These are phyloP conservation scores for Teunomyces lycoperdinae DNA, from an alignment of 805 yeast species.

Conservation along the genomic window DNA sequence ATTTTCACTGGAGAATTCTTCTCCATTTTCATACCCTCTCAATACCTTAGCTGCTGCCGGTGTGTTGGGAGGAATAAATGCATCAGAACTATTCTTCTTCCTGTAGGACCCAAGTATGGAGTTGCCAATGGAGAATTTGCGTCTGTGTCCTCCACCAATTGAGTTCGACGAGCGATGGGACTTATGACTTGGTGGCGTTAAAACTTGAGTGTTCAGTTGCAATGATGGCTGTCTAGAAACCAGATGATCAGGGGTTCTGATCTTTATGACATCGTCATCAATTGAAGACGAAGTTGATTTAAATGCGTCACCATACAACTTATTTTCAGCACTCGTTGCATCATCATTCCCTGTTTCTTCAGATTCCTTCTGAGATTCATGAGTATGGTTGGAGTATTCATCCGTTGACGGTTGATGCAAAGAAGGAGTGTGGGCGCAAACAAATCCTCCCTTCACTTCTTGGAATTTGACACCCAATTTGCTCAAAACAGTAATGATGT, in stretches of 20 bases:
- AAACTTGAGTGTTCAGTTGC: slow-evolving; percentile 25
- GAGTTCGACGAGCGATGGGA: slow-evolving; percentile 40
- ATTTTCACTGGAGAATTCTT: slow-evolving; percentile 29
- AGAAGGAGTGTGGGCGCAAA: slow-evolving; percentile 69
- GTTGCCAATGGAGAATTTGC: slow-evolving; percentile 64
- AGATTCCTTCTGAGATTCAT: slow-evolving; percentile 17
- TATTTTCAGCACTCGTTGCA: slow-evolving; percentile 29
- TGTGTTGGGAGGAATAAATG: slow-evolving; percentile 50
- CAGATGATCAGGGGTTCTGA: slow-evolving; percentile 26
- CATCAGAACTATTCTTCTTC: slow-evolving; percentile 45
- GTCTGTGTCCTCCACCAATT: slow-evolving; percentile 45
- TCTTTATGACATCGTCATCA: slow-evolving; percentile 16
- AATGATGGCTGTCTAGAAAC: slow-evolving; percentile 41
- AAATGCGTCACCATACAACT: slow-evolving; percentile 40
- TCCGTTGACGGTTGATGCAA: slow-evolving; percentile 18
- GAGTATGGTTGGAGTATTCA: slow-evolving; percentile 13
- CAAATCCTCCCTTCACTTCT: slow-evolving; percentile 92
- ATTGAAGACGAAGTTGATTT: slow-evolving; percentile 32
- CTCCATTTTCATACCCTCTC: slow-evolving; percentile 25
- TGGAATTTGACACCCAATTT: slow-evolving; percentile 76
- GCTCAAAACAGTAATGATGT: slow-evolving; percentile 72
- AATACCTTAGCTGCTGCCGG: slow-evolving; percentile 47
- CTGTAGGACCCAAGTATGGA: slow-evolving; percentile 48
- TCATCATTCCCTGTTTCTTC: slow-evolving; percentile 14
- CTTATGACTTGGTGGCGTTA: slow-evolving; percentile 28